A percentile compares a stretch with the other conserved stretches of the same genome.
Conservation (phyloP, 768 basidiomycete genomes). For the Heimioporus sp. region DNA sequence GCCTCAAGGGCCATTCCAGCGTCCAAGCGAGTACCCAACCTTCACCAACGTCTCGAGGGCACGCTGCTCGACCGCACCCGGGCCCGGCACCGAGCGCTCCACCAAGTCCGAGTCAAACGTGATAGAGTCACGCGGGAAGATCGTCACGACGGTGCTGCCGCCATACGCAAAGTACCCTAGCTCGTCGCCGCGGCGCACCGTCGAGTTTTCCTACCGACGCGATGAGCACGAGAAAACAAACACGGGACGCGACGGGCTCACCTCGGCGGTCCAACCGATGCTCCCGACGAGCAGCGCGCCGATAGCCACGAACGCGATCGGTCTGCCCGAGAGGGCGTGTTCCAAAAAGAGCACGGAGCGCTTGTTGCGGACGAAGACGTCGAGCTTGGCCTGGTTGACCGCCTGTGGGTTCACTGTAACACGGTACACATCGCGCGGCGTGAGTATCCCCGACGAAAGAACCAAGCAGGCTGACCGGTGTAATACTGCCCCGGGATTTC, state of each 20-base stretch:
- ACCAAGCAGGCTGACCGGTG: slow-evolving; percentile 42
- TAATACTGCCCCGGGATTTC: slow-evolving; percentile 59
- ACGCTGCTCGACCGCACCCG: slow-evolving; percentile 18
- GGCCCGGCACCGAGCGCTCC: slow-evolving; percentile 41
- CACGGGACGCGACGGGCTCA: slow-evolving; percentile 3
- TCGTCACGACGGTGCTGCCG: slow-evolving; percentile 64
- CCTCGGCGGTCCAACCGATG: slow-evolving; percentile 57
- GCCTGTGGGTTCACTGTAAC: slow-evolving; percentile 73
- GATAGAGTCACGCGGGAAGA: slow-evolving; percentile 55
- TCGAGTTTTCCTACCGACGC: slow-evolving; percentile 36
- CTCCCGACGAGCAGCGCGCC: slow-evolving; percentile 82
- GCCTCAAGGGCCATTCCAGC: slow-evolving; percentile 14
- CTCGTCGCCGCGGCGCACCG: slow-evolving; percentile 63
- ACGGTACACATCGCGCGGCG: neutral
- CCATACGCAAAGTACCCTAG: slow-evolving; percentile 72
- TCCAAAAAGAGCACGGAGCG: slow-evolving; percentile 55
- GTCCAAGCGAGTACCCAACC: slow-evolving; percentile 33
- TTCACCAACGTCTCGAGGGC: slow-evolving; percentile 66
- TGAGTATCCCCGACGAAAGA: too few species aligned
- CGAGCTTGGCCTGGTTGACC: slow-evolving; percentile 61
- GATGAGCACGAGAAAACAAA: neutral
- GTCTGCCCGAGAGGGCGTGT: slow-evolving; percentile 42
- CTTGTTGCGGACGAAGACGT: slow-evolving; percentile 64
- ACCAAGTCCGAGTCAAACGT: slow-evolving; percentile 65
- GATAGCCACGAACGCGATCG: slow-evolving; percentile 69